Percentiles rank a stretch among this genome's conserved stretches.
These are phyloP conservation scores for Grifola frondosa DNA, from an alignment of 1,284 basidiomycete genomes.

Conservation along the genomic window DNA sequence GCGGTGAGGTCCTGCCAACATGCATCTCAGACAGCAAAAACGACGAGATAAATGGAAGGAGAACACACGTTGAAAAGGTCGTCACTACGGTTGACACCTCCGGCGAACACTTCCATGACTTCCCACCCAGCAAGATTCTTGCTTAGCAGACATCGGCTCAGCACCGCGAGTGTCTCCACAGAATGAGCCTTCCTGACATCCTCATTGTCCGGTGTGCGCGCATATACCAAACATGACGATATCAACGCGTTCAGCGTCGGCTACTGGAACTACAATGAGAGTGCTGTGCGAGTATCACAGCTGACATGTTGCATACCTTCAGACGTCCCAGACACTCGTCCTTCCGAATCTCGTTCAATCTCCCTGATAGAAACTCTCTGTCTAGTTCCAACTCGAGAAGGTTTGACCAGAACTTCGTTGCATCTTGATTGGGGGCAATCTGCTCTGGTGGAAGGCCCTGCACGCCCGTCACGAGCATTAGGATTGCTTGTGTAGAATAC, in stretches of 20 bases:
- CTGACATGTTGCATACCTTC: slow-evolving; percentile 28
- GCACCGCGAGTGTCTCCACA: slow-evolving; percentile 47
- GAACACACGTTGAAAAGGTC: slow-evolving; percentile 53
- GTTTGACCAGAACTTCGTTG: slow-evolving; percentile 44
- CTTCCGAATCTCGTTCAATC: slow-evolving; percentile 30
- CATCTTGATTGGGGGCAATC: slow-evolving; percentile 32
- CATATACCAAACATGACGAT: slow-evolving; percentile 40
- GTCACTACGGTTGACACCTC: slow-evolving; percentile 57
- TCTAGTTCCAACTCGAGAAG: slow-evolving; percentile 53
- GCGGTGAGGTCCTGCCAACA: slow-evolving; percentile 44
- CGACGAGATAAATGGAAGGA: slow-evolving; percentile 4
- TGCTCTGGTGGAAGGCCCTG: slow-evolving; percentile 41
- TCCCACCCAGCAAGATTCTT: slow-evolving; percentile 67
- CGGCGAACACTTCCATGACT: slow-evolving; percentile 65
- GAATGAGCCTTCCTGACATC: slow-evolving; percentile 44
- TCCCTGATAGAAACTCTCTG: slow-evolving; percentile 39
- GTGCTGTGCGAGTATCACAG: slow-evolving; percentile 1
- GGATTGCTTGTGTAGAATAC: neutral
- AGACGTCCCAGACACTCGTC: slow-evolving; percentile 31
- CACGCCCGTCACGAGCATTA: neutral
- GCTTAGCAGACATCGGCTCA: slow-evolving; percentile 46
- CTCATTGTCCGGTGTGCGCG: slow-evolving; percentile 34
- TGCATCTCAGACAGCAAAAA: neutral
- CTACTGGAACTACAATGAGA: slow-evolving; percentile 41
- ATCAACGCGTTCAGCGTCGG: slow-evolving; percentile 49